Conservation (phyloP, 306 rosid genomes). For the Vigna nakashimae region DNA sequence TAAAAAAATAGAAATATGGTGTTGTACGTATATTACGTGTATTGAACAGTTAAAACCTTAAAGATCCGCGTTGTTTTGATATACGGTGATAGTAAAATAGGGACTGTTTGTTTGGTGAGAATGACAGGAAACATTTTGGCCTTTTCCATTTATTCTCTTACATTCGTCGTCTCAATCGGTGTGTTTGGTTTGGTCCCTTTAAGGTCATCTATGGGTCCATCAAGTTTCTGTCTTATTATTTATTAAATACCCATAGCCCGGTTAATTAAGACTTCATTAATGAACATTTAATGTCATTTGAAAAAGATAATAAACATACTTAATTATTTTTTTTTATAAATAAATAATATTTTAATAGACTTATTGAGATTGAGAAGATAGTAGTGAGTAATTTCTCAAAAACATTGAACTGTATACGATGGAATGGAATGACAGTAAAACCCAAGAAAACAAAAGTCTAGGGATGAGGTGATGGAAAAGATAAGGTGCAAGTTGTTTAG, state of each 20-base stretch:
- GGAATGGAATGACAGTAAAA: too few relatives aligned
- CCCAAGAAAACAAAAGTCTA: too few relatives aligned
- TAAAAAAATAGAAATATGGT: not conserved
- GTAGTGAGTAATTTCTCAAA: too few relatives aligned
- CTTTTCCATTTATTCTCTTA: not conserved
- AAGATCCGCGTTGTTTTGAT: not conserved
- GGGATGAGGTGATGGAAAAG: too few relatives aligned
- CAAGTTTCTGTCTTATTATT: not conserved
- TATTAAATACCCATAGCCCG: not conserved
- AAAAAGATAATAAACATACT: too few relatives aligned
- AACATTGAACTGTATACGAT: too few relatives aligned
- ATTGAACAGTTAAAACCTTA: not conserved
- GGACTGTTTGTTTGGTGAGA: constrained; percentile 8
- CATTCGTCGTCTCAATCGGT: not conserved
- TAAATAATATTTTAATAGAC: too few relatives aligned
- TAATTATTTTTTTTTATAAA: too few relatives aligned
- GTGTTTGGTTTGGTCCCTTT: not conserved
- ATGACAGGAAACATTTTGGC: constrained; percentile 6
- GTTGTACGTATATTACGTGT: not conserved
- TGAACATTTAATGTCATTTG: not conserved
- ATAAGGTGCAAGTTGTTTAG: too few relatives aligned
- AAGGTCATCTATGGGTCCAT: not conserved
- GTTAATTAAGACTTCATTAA: not conserved
- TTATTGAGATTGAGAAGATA: too few relatives aligned
- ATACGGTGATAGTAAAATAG: constrained; percentile 3